These are phyloP conservation scores for Moringa oleifera DNA, from an alignment of 345 rosid genomes.

Conservation along the genomic window DNA sequence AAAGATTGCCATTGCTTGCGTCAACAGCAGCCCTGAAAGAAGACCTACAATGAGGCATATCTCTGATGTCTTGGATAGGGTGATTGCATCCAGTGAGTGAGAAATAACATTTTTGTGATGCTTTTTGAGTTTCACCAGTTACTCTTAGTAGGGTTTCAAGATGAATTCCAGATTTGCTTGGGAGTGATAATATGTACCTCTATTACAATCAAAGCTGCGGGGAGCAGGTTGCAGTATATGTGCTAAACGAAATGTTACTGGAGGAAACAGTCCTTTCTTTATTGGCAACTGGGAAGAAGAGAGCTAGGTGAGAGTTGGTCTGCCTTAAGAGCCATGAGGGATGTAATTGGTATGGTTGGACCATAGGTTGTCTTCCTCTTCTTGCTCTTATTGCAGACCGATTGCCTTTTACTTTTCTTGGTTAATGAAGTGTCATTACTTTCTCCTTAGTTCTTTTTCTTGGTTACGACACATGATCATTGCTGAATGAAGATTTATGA, in stretches of 20 bases:
- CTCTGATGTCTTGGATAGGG: conserved; percentile 54
- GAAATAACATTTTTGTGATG: conserved; percentile 1
- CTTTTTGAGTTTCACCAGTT: not conserved
- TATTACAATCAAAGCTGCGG: not conserved
- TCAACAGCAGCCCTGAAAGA: conserved; percentile 63
- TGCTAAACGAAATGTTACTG: no score
- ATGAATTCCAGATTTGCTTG: conserved; percentile 1
- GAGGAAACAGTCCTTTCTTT: conserved; percentile 10
- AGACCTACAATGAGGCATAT: conserved; percentile 87
- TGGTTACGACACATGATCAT: conserved; percentile 1
- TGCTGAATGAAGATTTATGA: not conserved
- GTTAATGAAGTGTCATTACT: conserved; percentile 7
- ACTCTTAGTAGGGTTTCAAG: conserved; percentile 4
- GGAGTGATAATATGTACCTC: not conserved
- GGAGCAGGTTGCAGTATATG: no score
- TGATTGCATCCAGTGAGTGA: conserved; percentile 38
- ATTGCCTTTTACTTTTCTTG: conserved; percentile 11
- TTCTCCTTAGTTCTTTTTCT: no score
- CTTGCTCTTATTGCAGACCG: conserved; percentile 20
- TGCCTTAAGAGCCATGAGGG: conserved; percentile 12
- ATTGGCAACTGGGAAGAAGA: no score
- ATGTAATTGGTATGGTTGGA: conserved; percentile 6
- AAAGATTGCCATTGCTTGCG: conserved; percentile 84
- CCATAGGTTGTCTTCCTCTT: conserved; percentile 8
- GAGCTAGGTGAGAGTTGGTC: conserved; percentile 16